A percentile compares a stretch with the other conserved stretches of the same genome.
Conservation (phyloP, 2,329 filamentous ascomycete species). For the Colletotrichum sp. region DNA sequence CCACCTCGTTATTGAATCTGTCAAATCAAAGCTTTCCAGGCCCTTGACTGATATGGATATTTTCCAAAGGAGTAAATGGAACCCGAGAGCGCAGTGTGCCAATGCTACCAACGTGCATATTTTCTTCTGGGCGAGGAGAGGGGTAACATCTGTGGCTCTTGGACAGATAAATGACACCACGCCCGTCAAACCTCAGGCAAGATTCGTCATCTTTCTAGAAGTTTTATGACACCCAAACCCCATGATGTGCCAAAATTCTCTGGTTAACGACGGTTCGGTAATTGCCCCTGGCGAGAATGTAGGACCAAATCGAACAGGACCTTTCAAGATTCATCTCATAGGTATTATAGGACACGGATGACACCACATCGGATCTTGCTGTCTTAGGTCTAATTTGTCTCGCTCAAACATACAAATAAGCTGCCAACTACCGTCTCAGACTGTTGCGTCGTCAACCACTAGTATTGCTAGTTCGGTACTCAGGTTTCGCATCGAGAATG, state of each 20-base stretch:
- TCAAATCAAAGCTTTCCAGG: neutral
- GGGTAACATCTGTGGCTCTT: neutral
- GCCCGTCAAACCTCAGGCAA: neutral
- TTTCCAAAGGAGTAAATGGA: neutral
- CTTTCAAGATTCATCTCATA: neutral
- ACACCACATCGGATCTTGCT: neutral
- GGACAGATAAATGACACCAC: neutral
- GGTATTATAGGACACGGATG: neutral
- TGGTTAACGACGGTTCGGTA: neutral
- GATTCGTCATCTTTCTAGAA: neutral
- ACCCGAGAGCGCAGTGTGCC: neutral
- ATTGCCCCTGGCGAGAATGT: neutral
- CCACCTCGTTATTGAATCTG: neutral
- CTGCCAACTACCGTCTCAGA: neutral
- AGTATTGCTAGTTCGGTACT: constrained; percentile 25
- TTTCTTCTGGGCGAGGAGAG: neutral
- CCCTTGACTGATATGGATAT: neutral
- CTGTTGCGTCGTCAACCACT: neutral
- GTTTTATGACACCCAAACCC: neutral
- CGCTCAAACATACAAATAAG: neutral
- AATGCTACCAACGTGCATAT: neutral
- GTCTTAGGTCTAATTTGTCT: neutral
- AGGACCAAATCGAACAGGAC: neutral
- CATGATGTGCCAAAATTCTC: neutral
- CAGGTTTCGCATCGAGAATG: constrained; percentile 39